These are phyloP conservation scores for Phytophthora hibernalis DNA, from an alignment of 352 stramenopile species.

Conservation along the genomic window DNA sequence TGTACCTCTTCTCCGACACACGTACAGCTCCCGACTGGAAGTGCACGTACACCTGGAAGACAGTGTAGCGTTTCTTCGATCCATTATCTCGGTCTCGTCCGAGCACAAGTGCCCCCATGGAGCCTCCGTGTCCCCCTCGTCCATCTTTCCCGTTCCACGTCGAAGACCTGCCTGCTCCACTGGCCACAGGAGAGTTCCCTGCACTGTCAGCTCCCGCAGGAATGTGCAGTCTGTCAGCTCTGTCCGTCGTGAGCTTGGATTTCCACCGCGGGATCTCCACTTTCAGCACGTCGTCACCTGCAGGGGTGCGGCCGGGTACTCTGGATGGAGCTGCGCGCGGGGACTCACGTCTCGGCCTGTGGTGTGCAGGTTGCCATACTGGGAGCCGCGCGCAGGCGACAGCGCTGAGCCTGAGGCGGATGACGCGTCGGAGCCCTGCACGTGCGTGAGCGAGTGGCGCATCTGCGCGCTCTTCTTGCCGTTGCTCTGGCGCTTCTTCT, in stretches of 20 bases:
- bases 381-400: conserved; percentile 32
- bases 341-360: conserved; percentile 39
- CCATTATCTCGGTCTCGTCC: conserved; percentile 28
- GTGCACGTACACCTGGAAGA: conserved; percentile 83
- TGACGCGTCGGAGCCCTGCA: conserved; percentile 41
- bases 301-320: conserved; percentile 39
- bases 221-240: conserved; percentile 46
- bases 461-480: conserved; percentile 44
- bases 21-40: conserved; percentile 71
- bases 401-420: conserved; percentile 38
- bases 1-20: conserved; percentile 82
- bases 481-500: conserved; percentile 41
- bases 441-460: conserved; percentile 62
- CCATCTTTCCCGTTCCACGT: conserved; percentile 65
- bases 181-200: conserved; percentile 42
- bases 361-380: conserved; percentile 30
- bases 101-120: conserved; percentile 42
- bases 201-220: conserved; percentile 37
- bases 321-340: conserved; percentile 39
- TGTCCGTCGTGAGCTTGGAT: conserved; percentile 58
- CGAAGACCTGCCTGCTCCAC: conserved; percentile 37
- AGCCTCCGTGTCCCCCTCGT: conserved; percentile 43
- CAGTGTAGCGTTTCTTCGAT: conserved; percentile 75
- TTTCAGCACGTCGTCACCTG: conserved; percentile 68
- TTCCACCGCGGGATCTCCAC: conserved; percentile 81